Evolutionary conservation across 495 filamentous ascomycete genomes (phyloP).

Genomic region (Neurospora sp.): DNA sequence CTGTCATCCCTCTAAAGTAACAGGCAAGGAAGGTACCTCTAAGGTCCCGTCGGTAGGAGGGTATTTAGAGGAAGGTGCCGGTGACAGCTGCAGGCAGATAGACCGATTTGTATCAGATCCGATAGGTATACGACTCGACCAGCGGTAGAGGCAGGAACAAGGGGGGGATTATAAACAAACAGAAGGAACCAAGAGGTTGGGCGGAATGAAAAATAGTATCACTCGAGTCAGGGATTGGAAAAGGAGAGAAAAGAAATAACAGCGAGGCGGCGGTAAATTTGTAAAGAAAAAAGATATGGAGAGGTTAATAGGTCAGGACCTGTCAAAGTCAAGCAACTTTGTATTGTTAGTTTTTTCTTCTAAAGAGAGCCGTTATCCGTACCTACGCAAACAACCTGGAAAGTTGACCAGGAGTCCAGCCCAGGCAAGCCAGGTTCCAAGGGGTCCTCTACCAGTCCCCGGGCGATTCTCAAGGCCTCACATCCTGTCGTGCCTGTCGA

Average conservation of each 20-base stretch:
- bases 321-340: not conserved
- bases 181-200: not conserved
- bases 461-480: not conserved
- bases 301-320: not conserved
- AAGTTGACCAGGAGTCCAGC: not conserved
- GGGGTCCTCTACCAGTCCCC: not conserved
- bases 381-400: not conserved
- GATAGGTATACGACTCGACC: not conserved
- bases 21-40: not conserved
- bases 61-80: not conserved
- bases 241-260: not conserved
- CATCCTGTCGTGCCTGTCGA: not conserved
- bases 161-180: not conserved
- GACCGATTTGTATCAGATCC: not conserved
- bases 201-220: not conserved
- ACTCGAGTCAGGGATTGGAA: not conserved
- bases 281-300: not conserved
- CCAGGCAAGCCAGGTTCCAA: not conserved
- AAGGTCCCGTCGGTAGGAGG: not conserved
- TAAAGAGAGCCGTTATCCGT: not conserved
- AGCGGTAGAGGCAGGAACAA: not conserved
- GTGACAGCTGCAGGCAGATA: not conserved
- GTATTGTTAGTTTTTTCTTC: not conserved
- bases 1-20: slow-evolving; percentile 20
- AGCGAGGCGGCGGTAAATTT: not conserved